Percentiles rank a stretch among this genome's conserved stretches.
Evolutionary conservation across 768 basidiomycete genomes (phyloP).

Genomic region (Asterophora parasitica): DNA sequence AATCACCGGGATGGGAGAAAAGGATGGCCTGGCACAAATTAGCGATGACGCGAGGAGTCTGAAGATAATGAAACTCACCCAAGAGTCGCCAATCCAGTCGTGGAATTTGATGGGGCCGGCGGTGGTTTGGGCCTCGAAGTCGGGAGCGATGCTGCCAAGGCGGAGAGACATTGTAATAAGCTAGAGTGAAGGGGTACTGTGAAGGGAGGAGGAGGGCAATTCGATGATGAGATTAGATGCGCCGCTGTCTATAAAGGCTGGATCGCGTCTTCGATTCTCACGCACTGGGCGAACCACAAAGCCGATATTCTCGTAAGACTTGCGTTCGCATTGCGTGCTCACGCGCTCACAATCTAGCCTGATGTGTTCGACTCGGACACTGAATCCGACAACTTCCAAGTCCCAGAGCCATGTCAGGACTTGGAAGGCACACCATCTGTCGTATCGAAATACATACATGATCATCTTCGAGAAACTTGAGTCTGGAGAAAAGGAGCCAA

Average conservation of each 20-base stretch:
- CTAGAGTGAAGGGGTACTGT: not conserved
- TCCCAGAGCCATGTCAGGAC: too few species aligned
- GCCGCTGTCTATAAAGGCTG: constrained; percentile 1
- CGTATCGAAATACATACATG: too few species aligned
- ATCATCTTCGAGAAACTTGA: too few species aligned
- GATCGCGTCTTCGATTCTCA: constrained; percentile 65
- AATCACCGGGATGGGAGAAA: constrained; percentile 94
- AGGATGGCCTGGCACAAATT: constrained; percentile 57
- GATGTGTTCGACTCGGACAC: not conserved
- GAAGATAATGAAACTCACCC: constrained; percentile 47
- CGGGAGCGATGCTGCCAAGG: constrained; percentile 84
- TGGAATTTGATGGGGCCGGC: constrained; percentile 87
- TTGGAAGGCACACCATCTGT: not conserved
- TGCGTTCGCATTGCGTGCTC: constrained; percentile 42
- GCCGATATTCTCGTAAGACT: constrained; percentile 17
- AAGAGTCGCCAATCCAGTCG: constrained; percentile 84
- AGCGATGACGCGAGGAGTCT: constrained; percentile 4
- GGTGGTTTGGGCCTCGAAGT: constrained; percentile 91
- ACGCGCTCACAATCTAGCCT: not conserved
- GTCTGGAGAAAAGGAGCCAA: too few species aligned
- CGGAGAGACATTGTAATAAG: constrained; percentile 48
- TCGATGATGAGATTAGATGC: not conserved
- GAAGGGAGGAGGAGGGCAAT: not conserved
- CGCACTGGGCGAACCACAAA: constrained; percentile 23
- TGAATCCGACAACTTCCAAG: too few species aligned